Conservation (phyloP, 192 early-diverging fungal genomes). For the Coemansia sp. region DNA sequence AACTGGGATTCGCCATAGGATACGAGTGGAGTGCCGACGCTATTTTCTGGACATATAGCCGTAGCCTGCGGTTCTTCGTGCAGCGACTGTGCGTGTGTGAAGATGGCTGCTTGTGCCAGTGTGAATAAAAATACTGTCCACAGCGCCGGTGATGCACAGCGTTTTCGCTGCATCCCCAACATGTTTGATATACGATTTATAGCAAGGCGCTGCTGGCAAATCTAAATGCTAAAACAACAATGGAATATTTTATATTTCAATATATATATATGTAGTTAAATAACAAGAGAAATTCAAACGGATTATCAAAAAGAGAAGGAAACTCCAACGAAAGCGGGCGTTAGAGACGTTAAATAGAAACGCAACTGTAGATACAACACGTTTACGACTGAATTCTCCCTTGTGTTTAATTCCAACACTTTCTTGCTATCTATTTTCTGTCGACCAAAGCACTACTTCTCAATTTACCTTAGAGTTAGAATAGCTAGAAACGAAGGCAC, state of each 20-base stretch:
- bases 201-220: background rate
- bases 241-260: background rate
- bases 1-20: background rate
- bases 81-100: background rate
- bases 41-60: background rate
- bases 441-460: background rate
- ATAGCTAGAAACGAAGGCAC: background rate
- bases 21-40: background rate
- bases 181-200: background rate
- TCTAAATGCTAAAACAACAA: background rate
- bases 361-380: background rate
- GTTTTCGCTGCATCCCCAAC: background rate
- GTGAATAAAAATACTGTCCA: background rate
- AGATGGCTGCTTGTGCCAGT: background rate
- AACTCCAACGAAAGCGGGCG: background rate
- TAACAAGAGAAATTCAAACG: background rate
- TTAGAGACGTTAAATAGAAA: slow-evolving; percentile 1
- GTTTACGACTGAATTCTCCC: background rate
- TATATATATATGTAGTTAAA: background rate
- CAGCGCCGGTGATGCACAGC: background rate
- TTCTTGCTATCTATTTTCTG: background rate
- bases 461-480: background rate
- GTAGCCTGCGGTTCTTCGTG: background rate
- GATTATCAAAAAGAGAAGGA: background rate
- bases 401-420: background rate